Evolutionary conservation across 441 rosid genomes (phyloP).

Genomic region (Pelargonium cotyledonis): DNA sequence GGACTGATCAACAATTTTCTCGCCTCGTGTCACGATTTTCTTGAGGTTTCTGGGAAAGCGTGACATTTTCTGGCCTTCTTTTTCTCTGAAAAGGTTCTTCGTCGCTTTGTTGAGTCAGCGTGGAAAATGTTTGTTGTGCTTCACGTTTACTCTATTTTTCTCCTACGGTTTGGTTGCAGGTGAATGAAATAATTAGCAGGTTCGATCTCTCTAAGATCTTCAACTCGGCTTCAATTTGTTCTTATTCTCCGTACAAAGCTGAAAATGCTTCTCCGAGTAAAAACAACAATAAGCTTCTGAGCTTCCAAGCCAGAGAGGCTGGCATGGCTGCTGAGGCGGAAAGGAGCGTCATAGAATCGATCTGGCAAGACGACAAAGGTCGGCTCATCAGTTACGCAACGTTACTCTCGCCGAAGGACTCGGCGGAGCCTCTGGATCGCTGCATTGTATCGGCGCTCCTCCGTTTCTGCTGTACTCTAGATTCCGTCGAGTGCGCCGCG

Average conservation of each 20-base stretch:
- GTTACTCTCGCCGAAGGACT: slow-evolving; percentile 15
- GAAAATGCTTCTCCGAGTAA: slow-evolving; percentile 10
- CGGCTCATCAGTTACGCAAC: slow-evolving; percentile 28
- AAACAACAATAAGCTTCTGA: slow-evolving; percentile 14
- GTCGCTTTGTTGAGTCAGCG: background rate
- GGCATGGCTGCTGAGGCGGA: slow-evolving; percentile 19
- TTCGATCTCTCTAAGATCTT: slow-evolving; percentile 26
- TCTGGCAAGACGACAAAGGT: slow-evolving; percentile 42
- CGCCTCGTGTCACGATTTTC: background rate
- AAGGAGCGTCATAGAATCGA: slow-evolving; percentile 29
- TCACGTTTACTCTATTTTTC: background rate
- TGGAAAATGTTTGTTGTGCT: background rate
- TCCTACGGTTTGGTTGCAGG: background rate
- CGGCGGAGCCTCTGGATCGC: slow-evolving; percentile 21
- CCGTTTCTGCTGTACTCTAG: slow-evolving; percentile 45
- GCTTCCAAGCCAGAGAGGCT: slow-evolving; percentile 6
- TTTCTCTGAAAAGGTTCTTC: background rate
- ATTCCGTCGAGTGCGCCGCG: slow-evolving; percentile 52
- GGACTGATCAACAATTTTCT: slow-evolving; percentile 2
- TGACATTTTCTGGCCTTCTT: slow-evolving; percentile 10
- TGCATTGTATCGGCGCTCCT: slow-evolving; percentile 40
- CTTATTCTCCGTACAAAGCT: slow-evolving; percentile 14
- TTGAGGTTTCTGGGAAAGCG: slow-evolving; percentile 9
- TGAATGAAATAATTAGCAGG: slow-evolving; percentile 22
- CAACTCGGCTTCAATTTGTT: slow-evolving; percentile 17